These are phyloP conservation scores for Cardamine chenopodiifolia DNA, from an alignment of 345 rosid species.

Conservation along the genomic window DNA sequence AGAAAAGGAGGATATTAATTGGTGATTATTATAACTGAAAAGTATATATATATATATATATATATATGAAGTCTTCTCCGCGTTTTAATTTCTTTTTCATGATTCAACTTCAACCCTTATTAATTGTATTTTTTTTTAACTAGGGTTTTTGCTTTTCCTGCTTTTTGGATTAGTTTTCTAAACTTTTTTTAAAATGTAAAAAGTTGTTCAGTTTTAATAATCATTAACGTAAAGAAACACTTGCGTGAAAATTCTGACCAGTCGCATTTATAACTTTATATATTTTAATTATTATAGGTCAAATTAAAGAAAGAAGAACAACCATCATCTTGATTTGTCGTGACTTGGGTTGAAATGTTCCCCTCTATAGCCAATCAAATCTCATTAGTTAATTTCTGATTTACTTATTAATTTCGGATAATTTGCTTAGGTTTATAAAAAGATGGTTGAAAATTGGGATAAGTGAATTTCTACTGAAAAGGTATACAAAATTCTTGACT, in stretches of 20 bases:
- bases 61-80: conserved; percentile 40
- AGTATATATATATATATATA: not conserved
- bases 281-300: conserved; percentile 19
- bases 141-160: conserved; percentile 59
- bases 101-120: conserved; percentile 42
- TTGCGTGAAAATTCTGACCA: conserved; percentile 38
- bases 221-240: conserved; percentile 26
- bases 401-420: conserved; percentile 1
- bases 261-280: conserved; percentile 31
- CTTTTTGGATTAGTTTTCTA: conserved; percentile 79
- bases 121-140: conserved; percentile 37
- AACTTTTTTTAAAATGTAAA: conserved; percentile 33
- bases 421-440: not conserved
- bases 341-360: conserved; percentile 47
- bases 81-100: conserved; percentile 41
- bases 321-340: conserved; percentile 43
- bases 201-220: conserved; percentile 33
- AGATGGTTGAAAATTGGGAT: not conserved
- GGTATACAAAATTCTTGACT: not conserved
- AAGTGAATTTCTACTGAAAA: conserved; percentile 1
- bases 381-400: conserved; percentile 8
- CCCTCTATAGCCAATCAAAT: conserved; percentile 37
- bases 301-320: conserved; percentile 35
- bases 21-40: conserved; percentile 33
- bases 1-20: conserved; percentile 14